Evolutionary conservation across 441 rosid genomes (phyloP).

Genomic region (Hura crepitans): DNA sequence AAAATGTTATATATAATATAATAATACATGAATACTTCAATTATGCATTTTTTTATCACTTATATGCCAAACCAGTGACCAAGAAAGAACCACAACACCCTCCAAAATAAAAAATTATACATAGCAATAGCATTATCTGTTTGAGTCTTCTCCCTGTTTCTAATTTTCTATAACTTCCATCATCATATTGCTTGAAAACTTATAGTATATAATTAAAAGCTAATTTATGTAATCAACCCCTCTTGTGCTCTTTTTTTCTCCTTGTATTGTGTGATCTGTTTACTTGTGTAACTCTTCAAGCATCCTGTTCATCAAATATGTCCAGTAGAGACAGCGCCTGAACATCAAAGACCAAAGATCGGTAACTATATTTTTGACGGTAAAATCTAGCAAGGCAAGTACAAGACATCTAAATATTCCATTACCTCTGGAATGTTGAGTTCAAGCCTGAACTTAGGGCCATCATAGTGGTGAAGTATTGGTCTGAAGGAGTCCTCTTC

Average conservation of each 20-base stretch:
- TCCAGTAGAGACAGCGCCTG: conserved; percentile 90
- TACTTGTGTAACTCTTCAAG: conserved; percentile 16
- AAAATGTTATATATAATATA: not conserved
- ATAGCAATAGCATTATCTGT: conserved; percentile 2
- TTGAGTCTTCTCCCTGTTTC: too few species aligned
- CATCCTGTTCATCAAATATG: conserved; percentile 57
- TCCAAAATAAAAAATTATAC: conserved; percentile 24
- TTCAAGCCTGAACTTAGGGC: conserved; percentile 95
- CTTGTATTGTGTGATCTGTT: conserved; percentile 4
- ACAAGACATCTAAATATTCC: too few species aligned
- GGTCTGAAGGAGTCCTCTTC: conserved; percentile 98
- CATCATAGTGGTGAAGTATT: conserved; percentile 92
- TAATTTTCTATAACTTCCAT: not conserved
- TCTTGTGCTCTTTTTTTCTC: conserved; percentile 6
- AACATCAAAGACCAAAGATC: conserved; percentile 4
- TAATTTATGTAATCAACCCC: conserved; percentile 1
- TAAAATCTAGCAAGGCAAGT: too few species aligned
- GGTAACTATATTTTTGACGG: not conserved
- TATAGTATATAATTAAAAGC: not conserved
- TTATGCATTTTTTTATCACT: conserved; percentile 16
- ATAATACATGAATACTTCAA: not conserved
- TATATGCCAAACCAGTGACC: conserved; percentile 20
- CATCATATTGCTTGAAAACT: not conserved
- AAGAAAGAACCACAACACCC: conserved; percentile 13
- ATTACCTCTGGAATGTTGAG: conserved; percentile 86